A percentile compares a stretch with the other conserved stretches of the same genome.
Conservation (phyloP, 176 grass and related monocot genomes). For the Lolium perenne region DNA sequence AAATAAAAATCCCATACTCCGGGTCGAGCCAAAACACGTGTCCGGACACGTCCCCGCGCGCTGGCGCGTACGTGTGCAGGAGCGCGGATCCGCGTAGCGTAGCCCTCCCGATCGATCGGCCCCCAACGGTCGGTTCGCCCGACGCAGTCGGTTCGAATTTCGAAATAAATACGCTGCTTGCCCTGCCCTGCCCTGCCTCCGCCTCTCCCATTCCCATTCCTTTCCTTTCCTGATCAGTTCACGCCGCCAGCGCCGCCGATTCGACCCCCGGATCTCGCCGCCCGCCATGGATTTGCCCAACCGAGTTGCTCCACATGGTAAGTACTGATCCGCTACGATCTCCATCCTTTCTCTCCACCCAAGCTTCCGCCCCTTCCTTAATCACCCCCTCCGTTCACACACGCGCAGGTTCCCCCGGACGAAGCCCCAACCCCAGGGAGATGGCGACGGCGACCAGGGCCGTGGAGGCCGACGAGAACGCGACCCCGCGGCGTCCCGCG, state of each 20-base stretch:
- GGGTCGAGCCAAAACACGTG: not conserved
- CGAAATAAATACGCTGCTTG: slow-evolving; percentile 12
- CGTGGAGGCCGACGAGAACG: slow-evolving; percentile 49
- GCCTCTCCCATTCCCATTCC: not conserved
- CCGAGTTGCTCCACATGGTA: slow-evolving; percentile 35
- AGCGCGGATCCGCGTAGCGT: slow-evolving; percentile 7
- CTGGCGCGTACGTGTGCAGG: not conserved
- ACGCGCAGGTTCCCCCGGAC: slow-evolving; percentile 33
- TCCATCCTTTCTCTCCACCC: not conserved
- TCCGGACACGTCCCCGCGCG: not conserved
- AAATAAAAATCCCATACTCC: not conserved
- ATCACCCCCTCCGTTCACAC: not conserved
- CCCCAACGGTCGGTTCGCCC: slow-evolving; percentile 34
- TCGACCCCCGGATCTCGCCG: not conserved
- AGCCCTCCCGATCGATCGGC: not conserved
- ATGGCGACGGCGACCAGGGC: not conserved
- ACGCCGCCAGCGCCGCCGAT: not conserved
- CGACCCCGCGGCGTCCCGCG: not conserved
- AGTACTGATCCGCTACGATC: not conserved
- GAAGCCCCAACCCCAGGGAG: slow-evolving; percentile 25
- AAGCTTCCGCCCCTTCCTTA: not conserved
- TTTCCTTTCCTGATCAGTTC: not conserved
- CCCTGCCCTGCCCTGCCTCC: not conserved
- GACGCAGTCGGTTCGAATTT: slow-evolving; percentile 37
- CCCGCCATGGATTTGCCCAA: slow-evolving; percentile 45